Evolutionary conservation across 1,284 basidiomycete genomes (phyloP), one percentile per base, ranked within the genome.

Genomic region (Peniophora sp.): DNA sequence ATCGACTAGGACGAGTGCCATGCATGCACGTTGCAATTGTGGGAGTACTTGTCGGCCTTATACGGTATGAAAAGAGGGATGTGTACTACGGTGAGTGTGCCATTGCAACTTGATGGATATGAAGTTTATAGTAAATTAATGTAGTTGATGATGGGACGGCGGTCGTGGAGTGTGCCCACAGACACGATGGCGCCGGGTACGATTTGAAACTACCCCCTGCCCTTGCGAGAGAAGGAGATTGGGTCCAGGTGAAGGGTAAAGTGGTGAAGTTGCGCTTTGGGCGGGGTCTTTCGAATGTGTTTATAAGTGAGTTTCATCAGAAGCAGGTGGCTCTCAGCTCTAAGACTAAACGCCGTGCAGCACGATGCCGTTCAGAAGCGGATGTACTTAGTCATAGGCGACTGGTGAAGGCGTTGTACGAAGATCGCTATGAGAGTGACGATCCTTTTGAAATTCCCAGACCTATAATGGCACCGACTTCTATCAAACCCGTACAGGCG

Each of bases 81-180:
- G 58, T 81, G 0, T 88, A 88, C 59, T 70, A 73, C 1, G 58
- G 85, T 83, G 50, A 55, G 71, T 62, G n/a, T n/a, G n/a, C n/a
- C n/a, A 49, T 52, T 41, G 3, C 47, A 32, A 24, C 12, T 39
- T 45, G 52, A 47, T 23, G 36, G 6, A 51, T 27, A 34, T 39
- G 14, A 41, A 10, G 24, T 17, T 37, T 11, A 22, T 52, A 54
- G 43, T 55, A 44, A 12, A 36, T 23, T 45, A 15, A 12, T 49
- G 24, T 53, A 84, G 84, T 89, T 51, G 87, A 89, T 58, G 87
- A 89, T 58, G 83, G 85, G 5, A 83, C 84, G 0, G 76, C 68
- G 20, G 78, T 84, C 2, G 72, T 88, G 24, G 84, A 88, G 44
- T 88, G 85, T 55, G 58, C 71, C 2, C 69, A 78, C 55, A 67